These are phyloP conservation scores for Piromyces sp. DNA, from an alignment of 192 early-diverging fungal species.

Conservation along the genomic window DNA sequence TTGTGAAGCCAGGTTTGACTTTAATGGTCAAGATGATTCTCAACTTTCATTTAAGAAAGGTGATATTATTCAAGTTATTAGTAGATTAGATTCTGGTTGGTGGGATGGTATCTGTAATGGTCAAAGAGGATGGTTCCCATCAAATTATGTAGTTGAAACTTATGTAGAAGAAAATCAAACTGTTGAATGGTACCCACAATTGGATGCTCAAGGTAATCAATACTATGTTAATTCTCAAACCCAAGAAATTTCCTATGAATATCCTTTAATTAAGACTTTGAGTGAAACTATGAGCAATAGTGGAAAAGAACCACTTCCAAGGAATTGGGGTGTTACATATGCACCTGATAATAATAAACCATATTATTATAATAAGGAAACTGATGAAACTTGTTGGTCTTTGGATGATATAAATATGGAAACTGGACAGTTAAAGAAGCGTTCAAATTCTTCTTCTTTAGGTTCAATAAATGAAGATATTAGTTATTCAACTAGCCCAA, in stretches of 20 bases:
- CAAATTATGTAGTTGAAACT: slow-evolving; percentile 23
- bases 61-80: slow-evolving; percentile 77
- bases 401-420: slow-evolving; percentile 18
- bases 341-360: slow-evolving; percentile 27
- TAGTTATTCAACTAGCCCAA: not conserved
- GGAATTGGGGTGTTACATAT: slow-evolving; percentile 41
- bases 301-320: slow-evolving; percentile 9
- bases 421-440: slow-evolving; percentile 19
- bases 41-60: slow-evolving; percentile 66
- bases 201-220: slow-evolving; percentile 1
- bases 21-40: slow-evolving; percentile 55
- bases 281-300: slow-evolving; percentile 4
- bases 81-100: slow-evolving; percentile 83
- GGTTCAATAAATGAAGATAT: not conserved
- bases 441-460: slow-evolving; percentile 6
- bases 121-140: slow-evolving; percentile 53
- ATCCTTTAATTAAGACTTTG: slow-evolving; percentile 3
- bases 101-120: slow-evolving; percentile 80
- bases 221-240: slow-evolving; percentile 3
- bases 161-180: slow-evolving; percentile 1
- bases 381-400: slow-evolving; percentile 41
- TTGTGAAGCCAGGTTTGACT: slow-evolving; percentile 62
- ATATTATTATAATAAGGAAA: slow-evolving; percentile 53
- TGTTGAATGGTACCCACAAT: not conserved
- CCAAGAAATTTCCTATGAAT: slow-evolving; percentile 4